phyloP scores from a whole-genome alignment of 345 rosid genomes.

The Cardamine resedifolia region DNA sequence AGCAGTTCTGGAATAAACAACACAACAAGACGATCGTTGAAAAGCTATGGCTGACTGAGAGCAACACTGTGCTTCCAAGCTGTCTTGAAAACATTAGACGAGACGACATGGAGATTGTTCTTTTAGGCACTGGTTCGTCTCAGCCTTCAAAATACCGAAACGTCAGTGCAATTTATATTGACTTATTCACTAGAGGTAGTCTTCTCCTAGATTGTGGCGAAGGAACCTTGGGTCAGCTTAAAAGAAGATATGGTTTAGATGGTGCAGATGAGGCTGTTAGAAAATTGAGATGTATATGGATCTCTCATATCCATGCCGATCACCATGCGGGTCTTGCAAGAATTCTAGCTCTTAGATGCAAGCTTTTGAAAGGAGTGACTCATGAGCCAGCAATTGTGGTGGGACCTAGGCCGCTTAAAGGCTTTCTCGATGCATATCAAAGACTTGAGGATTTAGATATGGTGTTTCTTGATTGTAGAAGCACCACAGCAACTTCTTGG shows the following conservation, averaged over 20 bases:
- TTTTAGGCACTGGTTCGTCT: slow-evolving; percentile 96
- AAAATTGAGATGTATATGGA: slow-evolving; percentile 77
- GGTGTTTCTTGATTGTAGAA: slow-evolving; percentile 86
- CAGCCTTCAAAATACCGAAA: slow-evolving; percentile 96
- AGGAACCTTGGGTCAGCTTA: slow-evolving; percentile 94
- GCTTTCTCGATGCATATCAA: slow-evolving; percentile 83
- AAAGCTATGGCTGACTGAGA: slow-evolving; percentile 58
- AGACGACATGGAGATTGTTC: slow-evolving; percentile 88
- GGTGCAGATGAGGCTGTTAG: slow-evolving; percentile 71
- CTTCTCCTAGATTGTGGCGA: slow-evolving; percentile 91
- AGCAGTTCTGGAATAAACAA: slow-evolving; percentile 52
- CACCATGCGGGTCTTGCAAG: slow-evolving; percentile 90
- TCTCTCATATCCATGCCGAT: slow-evolving; percentile 96
- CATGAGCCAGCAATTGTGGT: slow-evolving; percentile 83
- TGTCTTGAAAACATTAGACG: slow-evolving; percentile 75
- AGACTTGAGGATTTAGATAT: slow-evolving; percentile 89
- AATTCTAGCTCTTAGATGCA: slow-evolving; percentile 74
- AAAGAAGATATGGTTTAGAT: slow-evolving; percentile 83
- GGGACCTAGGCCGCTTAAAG: slow-evolving; percentile 74
- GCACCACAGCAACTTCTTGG: slow-evolving; percentile 64
- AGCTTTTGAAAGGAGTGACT: slow-evolving; percentile 57
- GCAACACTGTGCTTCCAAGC: slow-evolving; percentile 48
- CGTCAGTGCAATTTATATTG: slow-evolving; percentile 71
- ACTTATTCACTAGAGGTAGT: slow-evolving; percentile 78
- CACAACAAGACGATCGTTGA: slow-evolving; percentile 39